Base-by-base conservation (phyloP, 129 eudicot species). In the Ambrosia trifida region DNA sequence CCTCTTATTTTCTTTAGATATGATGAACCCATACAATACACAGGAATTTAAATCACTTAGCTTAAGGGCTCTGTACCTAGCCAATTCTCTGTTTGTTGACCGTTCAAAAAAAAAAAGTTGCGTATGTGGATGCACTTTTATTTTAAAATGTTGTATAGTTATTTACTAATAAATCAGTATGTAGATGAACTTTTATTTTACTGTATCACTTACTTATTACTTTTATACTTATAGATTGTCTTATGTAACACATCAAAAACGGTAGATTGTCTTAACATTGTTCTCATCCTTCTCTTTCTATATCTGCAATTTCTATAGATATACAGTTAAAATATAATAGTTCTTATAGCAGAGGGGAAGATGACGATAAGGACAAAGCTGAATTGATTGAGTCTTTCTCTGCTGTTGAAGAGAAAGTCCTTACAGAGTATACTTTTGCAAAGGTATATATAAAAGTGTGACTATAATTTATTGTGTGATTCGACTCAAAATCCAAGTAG, bases 381-480 rank as follows among this genome's bases (percentile, higher is more conserved):
- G 97, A 88, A 60, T 73, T 91, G 72, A 79, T 77, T 7, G 70
- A 57, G 62, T 83, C 96, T 54, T 88, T 91, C 70, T 65, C 94
- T 57, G 83, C 81, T 6, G 89, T 88, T 76, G 97, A 91, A 83
- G 97, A 91, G 78, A 88, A 91, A 78, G 87, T 91, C 79, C 89
- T 91, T 75, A 85, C 74, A 49, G 87, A 86, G 36, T 91, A 91
- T 63, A 84, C 97, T 77, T 75, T 82, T 53, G 94, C 96, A 17
- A 91, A 91, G 97, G 97, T 78, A 85, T 50, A 58, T 67, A n/a
- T n/a, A 56, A 65, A 51, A 4, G 31, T 31, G 13, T 59, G 41
- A 12, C 19, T 24, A 1, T 11, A 3, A 13, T 28, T 57, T 57
- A 38, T 10, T 28, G 17, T 57, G 35, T 57, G n/a, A 51, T 14